Evolutionary conservation across 164 flowering plant genomes (phyloP).

Genomic region (Magnolia changhungtana): DNA sequence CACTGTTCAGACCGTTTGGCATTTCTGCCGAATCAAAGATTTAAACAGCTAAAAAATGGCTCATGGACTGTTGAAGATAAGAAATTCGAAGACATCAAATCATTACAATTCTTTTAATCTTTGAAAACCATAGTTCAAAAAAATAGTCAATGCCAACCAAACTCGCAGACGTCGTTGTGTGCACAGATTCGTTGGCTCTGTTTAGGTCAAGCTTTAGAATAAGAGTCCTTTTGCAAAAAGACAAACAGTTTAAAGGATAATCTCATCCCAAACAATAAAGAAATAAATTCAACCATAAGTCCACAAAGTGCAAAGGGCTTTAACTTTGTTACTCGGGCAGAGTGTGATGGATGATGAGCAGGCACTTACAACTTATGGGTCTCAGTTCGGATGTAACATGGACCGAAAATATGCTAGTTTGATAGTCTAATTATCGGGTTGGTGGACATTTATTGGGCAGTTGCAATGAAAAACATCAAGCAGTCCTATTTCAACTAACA

Average conservation of each 20-base stretch:
- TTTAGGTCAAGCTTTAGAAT: not conserved
- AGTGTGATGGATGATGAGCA: not conserved
- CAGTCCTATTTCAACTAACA: too few species aligned
- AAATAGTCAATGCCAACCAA: not conserved
- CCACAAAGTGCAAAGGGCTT: not conserved
- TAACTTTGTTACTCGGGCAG: not conserved
- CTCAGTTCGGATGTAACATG: too few species aligned
- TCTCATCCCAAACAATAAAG: not conserved
- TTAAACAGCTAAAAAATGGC: not conserved
- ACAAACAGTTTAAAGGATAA: not conserved
- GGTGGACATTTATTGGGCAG: too few species aligned
- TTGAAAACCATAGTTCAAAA: not conserved
- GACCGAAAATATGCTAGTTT: too few species aligned
- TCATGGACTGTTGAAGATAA: not conserved
- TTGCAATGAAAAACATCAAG: too few species aligned
- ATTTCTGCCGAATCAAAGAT: not conserved
- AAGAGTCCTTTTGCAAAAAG: not conserved
- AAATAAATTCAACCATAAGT: not conserved
- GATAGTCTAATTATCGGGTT: too few species aligned
- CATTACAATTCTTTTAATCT: not conserved
- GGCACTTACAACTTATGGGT: not conserved
- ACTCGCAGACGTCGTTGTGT: too few species aligned
- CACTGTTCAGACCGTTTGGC: too few species aligned
- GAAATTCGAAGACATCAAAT: not conserved
- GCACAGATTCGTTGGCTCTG: not conserved